Conservation (phyloP, 306 rosid genomes). For the Amphicarpaea edgeworthii region DNA sequence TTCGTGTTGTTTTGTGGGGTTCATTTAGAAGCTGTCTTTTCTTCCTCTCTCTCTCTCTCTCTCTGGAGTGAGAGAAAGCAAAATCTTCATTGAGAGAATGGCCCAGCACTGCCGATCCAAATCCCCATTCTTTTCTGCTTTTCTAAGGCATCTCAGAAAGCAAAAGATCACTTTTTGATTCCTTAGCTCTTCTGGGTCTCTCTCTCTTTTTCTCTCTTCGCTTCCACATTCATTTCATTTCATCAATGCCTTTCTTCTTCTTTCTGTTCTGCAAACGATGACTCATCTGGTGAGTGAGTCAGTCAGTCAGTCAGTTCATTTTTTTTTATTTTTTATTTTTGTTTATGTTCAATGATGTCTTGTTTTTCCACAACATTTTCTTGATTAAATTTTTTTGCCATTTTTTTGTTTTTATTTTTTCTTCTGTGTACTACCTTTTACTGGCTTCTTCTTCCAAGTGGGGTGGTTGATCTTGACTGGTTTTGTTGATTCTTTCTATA, state of each 20-base stretch:
- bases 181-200: slow-evolving; percentile 36
- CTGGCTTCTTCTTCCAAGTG: not conserved
- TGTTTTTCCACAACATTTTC: slow-evolving; percentile 29
- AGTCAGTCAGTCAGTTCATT: slow-evolving; percentile 14
- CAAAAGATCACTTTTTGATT: slow-evolving; percentile 53
- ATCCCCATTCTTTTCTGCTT: slow-evolving; percentile 59
- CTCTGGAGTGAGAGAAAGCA: slow-evolving; percentile 9
- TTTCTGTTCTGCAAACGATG: slow-evolving; percentile 40
- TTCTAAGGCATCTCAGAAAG: slow-evolving; percentile 17
- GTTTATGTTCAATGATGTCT: slow-evolving; percentile 20
- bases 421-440: not conserved
- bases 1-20: slow-evolving; percentile 58
- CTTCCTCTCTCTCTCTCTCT: slow-evolving; percentile 44
- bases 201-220: slow-evolving; percentile 29
- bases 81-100: slow-evolving; percentile 71
- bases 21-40: slow-evolving; percentile 49
- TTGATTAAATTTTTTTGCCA: not conserved
- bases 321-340: too few species aligned
- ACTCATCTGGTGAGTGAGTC: slow-evolving; percentile 38
- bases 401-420: not conserved
- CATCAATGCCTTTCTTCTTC: slow-evolving; percentile 1
- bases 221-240: slow-evolving; percentile 32
- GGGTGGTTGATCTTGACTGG: not conserved
- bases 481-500: slow-evolving; percentile 4
- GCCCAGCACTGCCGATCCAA: slow-evolving; percentile 77